Evolutionary conservation across 306 rosid species (phyloP).

Genomic region (Trichosanthes cucumerina): DNA sequence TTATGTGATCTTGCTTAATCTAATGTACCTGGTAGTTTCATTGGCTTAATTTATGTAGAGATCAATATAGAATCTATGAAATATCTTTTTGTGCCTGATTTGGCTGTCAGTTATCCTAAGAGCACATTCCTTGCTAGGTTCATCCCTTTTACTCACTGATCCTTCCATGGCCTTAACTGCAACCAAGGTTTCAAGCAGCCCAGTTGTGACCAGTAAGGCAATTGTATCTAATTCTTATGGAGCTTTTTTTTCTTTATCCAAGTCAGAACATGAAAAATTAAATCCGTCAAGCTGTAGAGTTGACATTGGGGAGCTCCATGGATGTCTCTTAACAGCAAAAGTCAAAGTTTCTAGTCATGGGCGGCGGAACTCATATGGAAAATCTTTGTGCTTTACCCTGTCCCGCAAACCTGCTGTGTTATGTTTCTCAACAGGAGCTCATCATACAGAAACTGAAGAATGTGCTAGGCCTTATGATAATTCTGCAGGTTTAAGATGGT

Average conservation of each 20-base stretch:
- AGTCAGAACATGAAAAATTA: slow-evolving; percentile 33
- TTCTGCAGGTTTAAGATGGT: slow-evolving; percentile 46
- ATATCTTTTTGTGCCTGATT: slow-evolving; percentile 15
- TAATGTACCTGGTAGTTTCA: neutral
- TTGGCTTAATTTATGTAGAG: neutral
- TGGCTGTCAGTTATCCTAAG: slow-evolving; percentile 30
- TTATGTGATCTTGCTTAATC: neutral
- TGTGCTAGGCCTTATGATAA: slow-evolving; percentile 41
- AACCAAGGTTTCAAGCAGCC: slow-evolving; percentile 53
- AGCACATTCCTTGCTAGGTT: slow-evolving; percentile 22
- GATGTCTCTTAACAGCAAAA: slow-evolving; percentile 21
- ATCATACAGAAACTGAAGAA: slow-evolving; percentile 48
- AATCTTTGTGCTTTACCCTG: slow-evolving; percentile 29
- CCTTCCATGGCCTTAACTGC: slow-evolving; percentile 51
- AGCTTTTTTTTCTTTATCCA: slow-evolving; percentile 25
- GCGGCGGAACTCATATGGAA: slow-evolving; percentile 25
- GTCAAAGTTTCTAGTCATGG: slow-evolving; percentile 24
- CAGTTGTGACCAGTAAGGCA: slow-evolving; percentile 38
- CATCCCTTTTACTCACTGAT: slow-evolving; percentile 22
- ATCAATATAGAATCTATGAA: slow-evolving; percentile 7
- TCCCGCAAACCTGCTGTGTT: slow-evolving; percentile 35
- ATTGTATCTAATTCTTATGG: slow-evolving; percentile 31
- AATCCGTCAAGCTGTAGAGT: slow-evolving; percentile 28
- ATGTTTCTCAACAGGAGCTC: slow-evolving; percentile 46
- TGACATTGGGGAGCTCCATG: slow-evolving; percentile 30